Evolutionary conservation across 345 rosid genomes (phyloP), one percentile per base, ranked within the genome.

Genomic region (Sisymbrium irio): DNA sequence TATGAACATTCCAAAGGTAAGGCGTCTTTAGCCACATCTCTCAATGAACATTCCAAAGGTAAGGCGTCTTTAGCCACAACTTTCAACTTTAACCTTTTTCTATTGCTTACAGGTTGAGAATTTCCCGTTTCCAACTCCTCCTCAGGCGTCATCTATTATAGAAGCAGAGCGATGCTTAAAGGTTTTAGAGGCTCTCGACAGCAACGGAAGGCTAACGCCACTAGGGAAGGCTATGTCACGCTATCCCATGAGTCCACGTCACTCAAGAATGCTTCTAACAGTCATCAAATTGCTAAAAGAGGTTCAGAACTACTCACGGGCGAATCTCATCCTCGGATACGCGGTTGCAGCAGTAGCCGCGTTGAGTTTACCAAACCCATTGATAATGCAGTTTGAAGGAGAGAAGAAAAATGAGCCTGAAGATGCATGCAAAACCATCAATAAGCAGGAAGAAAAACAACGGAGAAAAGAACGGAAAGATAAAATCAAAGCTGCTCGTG

Each of bases 71-170:
- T 69, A 25, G 42, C 28, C 67, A 66, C 18, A 14, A 47, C 41
- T 66, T 18, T 65, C 17, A 56, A 40, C 33, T 32, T 62, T 39
- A 44, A 5, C 69, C 7, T 62, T 46, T 9, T 36, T 49, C 6
- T 55, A 2, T 57, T 58, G 54, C 9, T 25, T 36, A 12, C 83
- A 94, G 98, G 97, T 94, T 44, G 85, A 78, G 58, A 87, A 89
- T 80, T 94, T 91, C 75, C 98, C 97, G 27, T 94, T 94, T 78
- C 98, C 97, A 27, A 94, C 98, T 66, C 87, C 95, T 47, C 98
- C 97, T 0, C 82, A 82, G 51, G 60, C 82, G 44, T 63, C 79
- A 50, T 85, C 97, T 55, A 71, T 94, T 79, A 70, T 55, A 73
- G 87, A 87, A 79, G 96, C 97, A 10, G 95, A 84, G 69, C 62